Evolutionary conservation across 352 stramenopile species (phyloP), one percentile per base, ranked within the genome.

Genomic region (Thalassiosira livingstoniorum): DNA sequence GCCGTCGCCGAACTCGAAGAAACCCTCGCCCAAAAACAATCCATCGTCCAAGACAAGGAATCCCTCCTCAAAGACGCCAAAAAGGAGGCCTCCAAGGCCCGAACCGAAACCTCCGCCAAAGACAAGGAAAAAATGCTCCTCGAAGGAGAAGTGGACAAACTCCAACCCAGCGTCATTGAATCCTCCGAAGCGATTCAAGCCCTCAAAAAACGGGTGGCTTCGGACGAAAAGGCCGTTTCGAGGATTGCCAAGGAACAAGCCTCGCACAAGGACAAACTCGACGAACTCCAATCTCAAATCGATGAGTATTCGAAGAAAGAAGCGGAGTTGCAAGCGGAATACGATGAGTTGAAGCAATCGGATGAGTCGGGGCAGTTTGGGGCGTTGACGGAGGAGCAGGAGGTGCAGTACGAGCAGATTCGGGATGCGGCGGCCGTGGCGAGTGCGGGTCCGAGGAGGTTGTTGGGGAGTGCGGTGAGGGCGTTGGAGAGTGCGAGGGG

Each of bases 241-340:
- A 90, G 86, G 43, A 85, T 92, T 55, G 70, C 90, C 35, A 79
- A 85, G 54, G 83, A 94, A 25, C 80, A 90, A 15, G 61, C 78
- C 10, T 64, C 54, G 2, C 88, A 94, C 57, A 67, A 67, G 0
- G 79, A 91, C 15, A 90, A 82, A 18, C 29, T 94, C 3, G n/a
- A 82, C 61, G 55, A 73, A n/a, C 67, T 95, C 0, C 72, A 89
- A 25, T 47, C 60, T 5, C 63, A 92, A 65, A 92, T 93, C 57
- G 92, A 95, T 29, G 84, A 94, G 57, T 92, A 97, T 23, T 87
- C 94, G 35, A 85, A 95, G 25, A 82, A 97, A 11, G 90, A 98
- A 67, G 85, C 93, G 42, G 89, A 98, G 64, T 93, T 98, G 51
- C 92, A 98, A 53, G 80, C 90, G 3, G 94, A 98, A 32, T 96